Percentiles rank a stretch among this genome's conserved stretches.
phyloP scores from a whole-genome alignment of 1,284 basidiomycete genomes.

The Dichomitus squalens region DNA sequence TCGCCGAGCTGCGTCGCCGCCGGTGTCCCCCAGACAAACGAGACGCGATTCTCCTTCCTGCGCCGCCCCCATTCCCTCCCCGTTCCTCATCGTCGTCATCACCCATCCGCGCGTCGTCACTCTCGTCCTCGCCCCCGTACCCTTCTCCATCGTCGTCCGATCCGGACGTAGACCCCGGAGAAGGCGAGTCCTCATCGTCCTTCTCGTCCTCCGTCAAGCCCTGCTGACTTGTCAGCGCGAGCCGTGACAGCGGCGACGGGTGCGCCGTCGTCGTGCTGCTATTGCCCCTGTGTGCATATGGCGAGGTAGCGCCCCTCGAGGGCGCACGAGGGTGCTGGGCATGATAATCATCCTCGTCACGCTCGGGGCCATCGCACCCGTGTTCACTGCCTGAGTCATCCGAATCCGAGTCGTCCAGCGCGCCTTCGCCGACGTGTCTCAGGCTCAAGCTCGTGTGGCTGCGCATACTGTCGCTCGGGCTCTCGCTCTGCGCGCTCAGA shows the following conservation, averaged over 20 bases:
- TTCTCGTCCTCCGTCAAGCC: constrained; percentile 52
- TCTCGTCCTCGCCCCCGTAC: not conserved
- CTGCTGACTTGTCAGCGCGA: constrained; percentile 47
- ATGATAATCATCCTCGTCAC: not conserved
- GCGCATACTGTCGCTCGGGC: constrained; percentile 25
- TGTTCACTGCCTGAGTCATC: constrained; percentile 42
- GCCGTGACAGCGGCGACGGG: constrained; percentile 64
- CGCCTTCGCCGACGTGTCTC: constrained; percentile 73
- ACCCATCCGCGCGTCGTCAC: not conserved
- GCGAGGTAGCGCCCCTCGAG: constrained; percentile 32
- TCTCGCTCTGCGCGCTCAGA: constrained; percentile 27
- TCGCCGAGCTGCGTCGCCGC: constrained; percentile 19
- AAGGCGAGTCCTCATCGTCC: constrained; percentile 47
- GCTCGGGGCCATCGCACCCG: constrained; percentile 41
- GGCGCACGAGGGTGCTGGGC: constrained; percentile 5
- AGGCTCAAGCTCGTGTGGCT: constrained; percentile 36
- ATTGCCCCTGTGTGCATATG: constrained; percentile 37
- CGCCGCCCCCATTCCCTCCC: not conserved
- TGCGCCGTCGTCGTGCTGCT: constrained; percentile 40
- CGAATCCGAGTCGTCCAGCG: constrained; percentile 75
- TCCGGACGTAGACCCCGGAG: constrained; percentile 47
- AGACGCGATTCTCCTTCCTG: not conserved
- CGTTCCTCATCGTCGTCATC: constrained; percentile 8
- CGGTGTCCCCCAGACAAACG: constrained; percentile 7
- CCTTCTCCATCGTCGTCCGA: constrained; percentile 9